A percentile compares a stretch with the other conserved stretches of the same genome.
These are phyloP conservation scores for Alternaria panax DNA, from an alignment of 2,329 filamentous ascomycete genomes.

Conservation along the genomic window DNA sequence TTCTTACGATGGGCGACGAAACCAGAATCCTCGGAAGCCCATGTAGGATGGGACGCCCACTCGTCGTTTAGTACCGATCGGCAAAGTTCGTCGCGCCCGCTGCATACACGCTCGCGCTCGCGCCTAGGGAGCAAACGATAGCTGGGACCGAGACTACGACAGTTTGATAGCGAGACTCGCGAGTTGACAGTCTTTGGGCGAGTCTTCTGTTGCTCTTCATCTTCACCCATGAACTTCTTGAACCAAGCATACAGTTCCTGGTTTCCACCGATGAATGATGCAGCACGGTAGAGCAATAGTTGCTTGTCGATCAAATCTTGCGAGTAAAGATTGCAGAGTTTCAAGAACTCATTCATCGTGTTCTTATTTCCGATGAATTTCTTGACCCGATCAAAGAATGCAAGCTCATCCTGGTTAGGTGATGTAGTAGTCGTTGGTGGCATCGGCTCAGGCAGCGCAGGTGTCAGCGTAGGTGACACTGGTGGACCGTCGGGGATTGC, in stretches of 20 bases:
- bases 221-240: slow-evolving; percentile 81
- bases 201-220: slow-evolving; percentile 61
- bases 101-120: slow-evolving; percentile 89
- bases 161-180: slow-evolving; percentile 92
- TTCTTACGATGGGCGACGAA: slow-evolving; percentile 99
- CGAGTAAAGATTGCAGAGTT: slow-evolving; percentile 94
- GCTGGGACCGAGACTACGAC: slow-evolving; percentile 92
- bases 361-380: slow-evolving; percentile 94
- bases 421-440: slow-evolving; percentile 75
- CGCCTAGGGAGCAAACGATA: slow-evolving; percentile 91
- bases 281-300: slow-evolving; percentile 81
- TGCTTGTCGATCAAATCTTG: slow-evolving; percentile 90
- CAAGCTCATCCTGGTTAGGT: slow-evolving; percentile 84
- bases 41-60: slow-evolving; percentile 98
- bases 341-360: slow-evolving; percentile 93
- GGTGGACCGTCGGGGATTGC: slow-evolving; percentile 65
- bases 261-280: slow-evolving; percentile 86
- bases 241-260: slow-evolving; percentile 89
- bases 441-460: slow-evolving; percentile 85
- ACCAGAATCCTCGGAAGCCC: slow-evolving; percentile 97
- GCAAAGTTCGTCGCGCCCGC: slow-evolving; percentile 93
- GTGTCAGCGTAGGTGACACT: slow-evolving; percentile 86
- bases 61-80: slow-evolving; percentile 93
- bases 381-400: slow-evolving; percentile 95
- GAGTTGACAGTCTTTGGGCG: slow-evolving; percentile 74